Percentiles rank a stretch among this genome's conserved stretches.
These are phyloP conservation scores for barrel medic (Medicago truncatula) DNA, from an alignment of 306 rosid species.

Conservation along the genomic window DNA sequence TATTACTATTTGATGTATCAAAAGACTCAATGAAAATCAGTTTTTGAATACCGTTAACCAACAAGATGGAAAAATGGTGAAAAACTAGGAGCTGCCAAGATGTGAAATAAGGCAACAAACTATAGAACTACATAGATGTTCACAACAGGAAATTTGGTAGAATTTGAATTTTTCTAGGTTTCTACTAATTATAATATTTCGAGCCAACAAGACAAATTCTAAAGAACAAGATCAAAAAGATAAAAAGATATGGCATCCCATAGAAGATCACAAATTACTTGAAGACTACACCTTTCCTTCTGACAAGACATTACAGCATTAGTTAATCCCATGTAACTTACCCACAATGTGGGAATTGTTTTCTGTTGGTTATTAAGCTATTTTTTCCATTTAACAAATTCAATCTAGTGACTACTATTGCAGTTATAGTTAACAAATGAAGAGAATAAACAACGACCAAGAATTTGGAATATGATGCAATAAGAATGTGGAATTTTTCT, in stretches of 20 bases:
- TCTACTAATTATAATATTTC: conserved; percentile 5
- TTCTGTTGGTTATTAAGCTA: not conserved
- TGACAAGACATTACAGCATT: not conserved
- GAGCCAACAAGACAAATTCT: not conserved
- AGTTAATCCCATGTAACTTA: not conserved
- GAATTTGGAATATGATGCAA: not conserved
- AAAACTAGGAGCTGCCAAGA: not conserved
- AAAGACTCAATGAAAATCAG: not conserved
- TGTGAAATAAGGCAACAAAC: not conserved
- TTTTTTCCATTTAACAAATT: not conserved
- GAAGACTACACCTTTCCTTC: not conserved
- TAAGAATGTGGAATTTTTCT: not conserved
- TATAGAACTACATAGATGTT: not conserved
- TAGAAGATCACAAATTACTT: not conserved
- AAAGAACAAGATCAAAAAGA: not conserved
- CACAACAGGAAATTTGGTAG: not conserved
- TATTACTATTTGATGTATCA: not conserved
- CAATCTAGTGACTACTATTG: not conserved
- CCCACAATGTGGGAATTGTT: too few relatives aligned
- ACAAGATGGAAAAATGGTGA: not conserved
- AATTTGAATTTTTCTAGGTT: not conserved
- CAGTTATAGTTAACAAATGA: not conserved
- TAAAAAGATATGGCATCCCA: not conserved
- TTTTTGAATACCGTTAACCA: not conserved
- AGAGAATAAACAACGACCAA: not conserved